Evolutionary conservation across 345 rosid genomes (phyloP), one percentile per base, ranked within the genome.

Genomic region (Citrus maxima): DNA sequence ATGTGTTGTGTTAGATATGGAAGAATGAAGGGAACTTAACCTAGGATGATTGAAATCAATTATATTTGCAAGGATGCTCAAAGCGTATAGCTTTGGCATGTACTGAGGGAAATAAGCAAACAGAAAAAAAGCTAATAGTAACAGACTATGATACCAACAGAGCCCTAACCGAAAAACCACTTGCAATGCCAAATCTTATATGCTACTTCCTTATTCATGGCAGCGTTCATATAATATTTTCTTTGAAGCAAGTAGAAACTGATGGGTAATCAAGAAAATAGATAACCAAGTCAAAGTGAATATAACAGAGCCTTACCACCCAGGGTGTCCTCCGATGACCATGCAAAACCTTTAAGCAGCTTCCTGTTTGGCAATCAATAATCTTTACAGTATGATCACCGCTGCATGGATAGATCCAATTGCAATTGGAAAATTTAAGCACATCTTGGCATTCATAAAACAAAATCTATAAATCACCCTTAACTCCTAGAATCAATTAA

Each of bases 291-390:
- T 46, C 51, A 46, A 46, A 46, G 51, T 91, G 86, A 84, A 86
- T 10, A 72, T 37, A 61, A 19, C 37, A 51, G n/a, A 6, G 32
- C 13, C 98, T 89, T 88, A 95, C 99, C 94, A 95, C 99, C 99
- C 99, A 95, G 3, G 99, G 99, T 46, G 99, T 95, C 83, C 98
- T 89, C 80, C 96, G 89, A 83, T 95, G 99, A 83, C 99, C 99
- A 32, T 80, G 88, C 86, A 95, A 86, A 75, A 93, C 97, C 86
- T 95, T 95, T 79, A 91, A 87, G 89, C 99, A 95, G 79, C 85
- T 88, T 80, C 98, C 99, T 67, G 91, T 93, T 83, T 90, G 88
- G 77, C 92, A 91, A 84, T 95, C 96, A 86, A 95, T 91, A 75
- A 93, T 89, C 87, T 95, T 95, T 75, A 95, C 96, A 12, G 99